Evolutionary conservation across 2,329 filamentous ascomycete genomes (phyloP), one percentile per base, ranked within the genome.

Genomic region (Coleophoma cylindrospora): DNA sequence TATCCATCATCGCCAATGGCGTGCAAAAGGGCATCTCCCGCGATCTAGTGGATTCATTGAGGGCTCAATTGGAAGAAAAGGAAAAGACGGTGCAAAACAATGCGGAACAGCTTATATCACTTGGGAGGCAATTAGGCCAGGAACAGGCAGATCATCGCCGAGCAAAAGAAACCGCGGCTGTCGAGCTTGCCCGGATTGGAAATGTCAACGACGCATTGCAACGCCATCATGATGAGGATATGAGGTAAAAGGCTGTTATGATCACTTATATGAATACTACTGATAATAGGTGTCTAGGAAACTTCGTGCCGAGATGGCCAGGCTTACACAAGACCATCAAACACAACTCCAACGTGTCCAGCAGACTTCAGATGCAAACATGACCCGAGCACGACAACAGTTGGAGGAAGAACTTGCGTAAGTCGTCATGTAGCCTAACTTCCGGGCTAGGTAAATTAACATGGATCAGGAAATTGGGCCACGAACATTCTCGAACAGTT

Each of bases 1-100:
- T 95, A 22, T 86, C 90, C 0, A 80, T 94, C 11, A 76, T 91
- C 50, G 78, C 84, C 40, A 90, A 91, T 63, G 89, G 88, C 0
- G 73, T 91, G 11, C 85, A 94, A 58, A 91, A 92, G 61, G 92
- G 92, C 4, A 87, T 99, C 36, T 96, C 95, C n/a, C 81, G 92
- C 38, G 90, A 97, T 61, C 74, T 97, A 36, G 88, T 99, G 3
- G 94, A 99, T 66, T 86, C 87, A 1, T 73, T 99, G 33, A 83
- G 89, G 45, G 76, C 77, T 4, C 86, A 96, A 64, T 68, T 95
- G 1, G 84, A 87, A 52, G 85, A 92, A 52, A 89, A 86, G 55
- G 83, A 83, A 19, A 68, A 68, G 33, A 65, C 70, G 1, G 61
- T 84, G 22, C 70, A 77, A 52, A 72, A 76, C 37, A 66, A 69